Conservation (phyloP, 345 rosid genomes). For the Populus simonii region DNA sequence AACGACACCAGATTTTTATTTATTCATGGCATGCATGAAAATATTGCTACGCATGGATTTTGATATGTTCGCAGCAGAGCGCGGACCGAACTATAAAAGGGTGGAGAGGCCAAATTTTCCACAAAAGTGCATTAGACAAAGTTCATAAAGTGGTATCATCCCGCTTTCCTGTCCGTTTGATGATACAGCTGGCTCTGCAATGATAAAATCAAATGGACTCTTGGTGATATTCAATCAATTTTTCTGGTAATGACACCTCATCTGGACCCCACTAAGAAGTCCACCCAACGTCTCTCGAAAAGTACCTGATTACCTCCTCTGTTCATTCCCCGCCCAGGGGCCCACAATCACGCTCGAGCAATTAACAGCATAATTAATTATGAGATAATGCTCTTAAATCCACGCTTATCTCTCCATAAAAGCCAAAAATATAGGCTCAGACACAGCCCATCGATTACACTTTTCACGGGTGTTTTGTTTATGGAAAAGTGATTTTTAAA, state of each 20-base stretch:
- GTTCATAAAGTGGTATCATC: neutral
- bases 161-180: neutral
- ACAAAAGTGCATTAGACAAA: no score
- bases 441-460: no score
- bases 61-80: no score
- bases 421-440: no score
- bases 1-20: no score
- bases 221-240: neutral
- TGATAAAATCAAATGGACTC: neutral
- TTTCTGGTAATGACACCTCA: slow-evolving; percentile 4
- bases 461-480: no score
- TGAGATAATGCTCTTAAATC: neutral
- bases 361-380: neutral
- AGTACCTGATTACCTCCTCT: slow-evolving; percentile 3
- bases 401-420: neutral
- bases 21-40: no score
- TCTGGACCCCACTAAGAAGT: neutral
- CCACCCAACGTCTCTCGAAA: neutral
- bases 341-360: neutral
- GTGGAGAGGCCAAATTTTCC: no score
- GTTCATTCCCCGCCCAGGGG: neutral
- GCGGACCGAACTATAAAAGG: no score
- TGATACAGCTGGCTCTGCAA: neutral
- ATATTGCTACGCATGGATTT: no score
- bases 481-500: no score